Conservation (phyloP, 192 early-diverging fungal genomes). For the Coemansia sp. region DNA sequence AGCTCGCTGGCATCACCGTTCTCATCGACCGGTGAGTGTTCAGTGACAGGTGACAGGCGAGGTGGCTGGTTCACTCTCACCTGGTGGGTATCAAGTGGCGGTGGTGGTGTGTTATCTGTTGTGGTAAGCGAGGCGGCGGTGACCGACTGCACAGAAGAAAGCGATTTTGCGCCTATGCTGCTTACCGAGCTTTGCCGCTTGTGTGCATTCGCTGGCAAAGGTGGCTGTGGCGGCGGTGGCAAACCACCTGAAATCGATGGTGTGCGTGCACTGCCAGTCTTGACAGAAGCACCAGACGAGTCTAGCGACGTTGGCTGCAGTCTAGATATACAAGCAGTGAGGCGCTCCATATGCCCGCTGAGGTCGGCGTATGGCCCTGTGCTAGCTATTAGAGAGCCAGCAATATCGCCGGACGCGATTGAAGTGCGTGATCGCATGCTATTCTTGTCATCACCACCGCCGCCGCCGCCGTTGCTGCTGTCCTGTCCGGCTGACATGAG, state of each 20-base stretch:
- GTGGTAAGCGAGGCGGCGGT: constrained; percentile 5
- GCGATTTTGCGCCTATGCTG: constrained; percentile 18
- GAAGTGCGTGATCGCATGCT: constrained; percentile 41
- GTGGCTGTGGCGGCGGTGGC: neutral
- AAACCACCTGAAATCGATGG: neutral
- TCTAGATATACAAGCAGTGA: constrained; percentile 44
- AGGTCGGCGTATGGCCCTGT: constrained; percentile 40
- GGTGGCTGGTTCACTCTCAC: neutral
- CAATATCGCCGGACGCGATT: constrained; percentile 27
- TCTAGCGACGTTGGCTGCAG: constrained; percentile 24
- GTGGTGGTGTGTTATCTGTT: constrained; percentile 15
- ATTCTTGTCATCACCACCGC: constrained; percentile 40
- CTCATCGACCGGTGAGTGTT: constrained; percentile 18
- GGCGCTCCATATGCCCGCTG: constrained; percentile 47
- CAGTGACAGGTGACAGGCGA: constrained; percentile 44
- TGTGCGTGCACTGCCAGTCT: neutral
- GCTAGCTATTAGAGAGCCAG: constrained; percentile 7
- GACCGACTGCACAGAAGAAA: constrained; percentile 26
- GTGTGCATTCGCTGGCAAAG: constrained; percentile 10
- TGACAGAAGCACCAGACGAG: neutral
- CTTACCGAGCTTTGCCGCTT: constrained; percentile 31
- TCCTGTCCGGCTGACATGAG: constrained; percentile 32
- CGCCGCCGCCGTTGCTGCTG: neutral
- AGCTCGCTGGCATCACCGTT: neutral
- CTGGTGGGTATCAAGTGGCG: neutral